Base-by-base conservation (phyloP, 106 monocot species). In the Dioscorea alata region DNA sequence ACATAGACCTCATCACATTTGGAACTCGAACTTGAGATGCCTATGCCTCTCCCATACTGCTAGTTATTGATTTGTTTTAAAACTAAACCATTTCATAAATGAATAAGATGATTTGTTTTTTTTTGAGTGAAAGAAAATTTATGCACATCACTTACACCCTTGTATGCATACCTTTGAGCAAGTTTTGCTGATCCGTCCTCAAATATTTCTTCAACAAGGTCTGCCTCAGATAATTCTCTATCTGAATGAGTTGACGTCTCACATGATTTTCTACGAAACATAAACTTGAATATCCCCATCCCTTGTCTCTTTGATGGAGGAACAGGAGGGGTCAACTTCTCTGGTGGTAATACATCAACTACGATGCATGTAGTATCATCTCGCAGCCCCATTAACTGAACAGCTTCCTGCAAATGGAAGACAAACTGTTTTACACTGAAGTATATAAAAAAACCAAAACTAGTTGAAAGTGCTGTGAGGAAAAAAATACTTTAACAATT, bases 341-440 rank as follows among this genome's bases (percentile, higher is more conserved):
- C 93, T 59, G 83, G 83, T 23, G 93, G 93, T 66, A 93, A 79
- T 74, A 93, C 82, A 80, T 93, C 89, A 61, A 93, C 83, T 28
- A 93, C 93, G 48, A 93, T 93, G 74, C 93, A 89, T 23, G 93
- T 89, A 19, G 89, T 93, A 70, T 93, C 93, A 79, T 93, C 93
- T 65, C 81, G 62, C 3, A 93, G 71, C 63, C 93, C 93, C 71
- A 84, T 86, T 4, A 57, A 51, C 18, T 80, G 86, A 23, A 93
- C 79, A 75, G 93, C 89, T 76, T 93, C 84, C 93, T 93, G 68
- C 22, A 73, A 63, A 50, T 23, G 33, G 57, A 49, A 66, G 20
- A 13, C n/a, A 6, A 57, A 6, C 53, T 15, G 23, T 53, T 25
- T 50, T 25, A 59, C 28, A 12, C 61, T 28, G 3, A 65, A 23